phyloP scores from a whole-genome alignment of 2,329 filamentous ascomycete genomes.

The Anthostomella pinea region DNA sequence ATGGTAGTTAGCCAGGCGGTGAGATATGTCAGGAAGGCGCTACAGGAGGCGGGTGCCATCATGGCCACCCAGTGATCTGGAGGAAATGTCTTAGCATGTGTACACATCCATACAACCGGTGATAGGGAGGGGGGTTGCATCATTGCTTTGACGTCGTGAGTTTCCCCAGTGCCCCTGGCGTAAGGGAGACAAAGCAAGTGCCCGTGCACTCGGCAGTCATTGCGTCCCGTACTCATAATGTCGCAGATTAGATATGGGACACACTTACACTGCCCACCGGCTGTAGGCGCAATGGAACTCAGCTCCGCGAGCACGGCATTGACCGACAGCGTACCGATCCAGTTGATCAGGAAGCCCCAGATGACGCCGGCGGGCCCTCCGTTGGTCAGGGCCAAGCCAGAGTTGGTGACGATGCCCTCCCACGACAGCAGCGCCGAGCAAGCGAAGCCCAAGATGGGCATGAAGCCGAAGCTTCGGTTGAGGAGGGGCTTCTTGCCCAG shows the following conservation, averaged over 20 bases:
- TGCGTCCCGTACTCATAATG: no score
- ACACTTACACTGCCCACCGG: conserved; percentile 21
- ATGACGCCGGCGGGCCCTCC: conserved; percentile 53
- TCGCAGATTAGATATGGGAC: no score
- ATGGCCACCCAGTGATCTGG: conserved; percentile 27
- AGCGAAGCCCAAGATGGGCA: conserved; percentile 23
- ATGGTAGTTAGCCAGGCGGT: conserved; percentile 26
- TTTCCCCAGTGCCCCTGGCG: no score
- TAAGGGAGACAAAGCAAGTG: no score
- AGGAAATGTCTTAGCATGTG: not conserved
- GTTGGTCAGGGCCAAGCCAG: conserved; percentile 39
- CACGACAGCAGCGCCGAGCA: conserved; percentile 36
- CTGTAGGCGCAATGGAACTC: conserved; percentile 21
- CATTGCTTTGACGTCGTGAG: no score
- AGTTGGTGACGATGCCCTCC: conserved; percentile 45
- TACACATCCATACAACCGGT: no score
- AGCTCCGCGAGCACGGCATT: conserved; percentile 28
- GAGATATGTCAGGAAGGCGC: conserved; percentile 24
- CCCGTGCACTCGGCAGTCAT: no score
- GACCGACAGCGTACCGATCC: conserved; percentile 43
- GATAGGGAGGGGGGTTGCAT: no score
- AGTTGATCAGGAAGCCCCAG: conserved; percentile 48
- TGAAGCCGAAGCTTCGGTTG: conserved; percentile 20
- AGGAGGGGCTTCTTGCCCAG: conserved; percentile 18
- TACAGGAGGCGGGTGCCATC: conserved; percentile 19